Percentiles rank a stretch among this genome's conserved stretches.
Evolutionary conservation across 1,284 basidiomycete genomes (phyloP).

Genomic region (Puccinia hordei): DNA sequence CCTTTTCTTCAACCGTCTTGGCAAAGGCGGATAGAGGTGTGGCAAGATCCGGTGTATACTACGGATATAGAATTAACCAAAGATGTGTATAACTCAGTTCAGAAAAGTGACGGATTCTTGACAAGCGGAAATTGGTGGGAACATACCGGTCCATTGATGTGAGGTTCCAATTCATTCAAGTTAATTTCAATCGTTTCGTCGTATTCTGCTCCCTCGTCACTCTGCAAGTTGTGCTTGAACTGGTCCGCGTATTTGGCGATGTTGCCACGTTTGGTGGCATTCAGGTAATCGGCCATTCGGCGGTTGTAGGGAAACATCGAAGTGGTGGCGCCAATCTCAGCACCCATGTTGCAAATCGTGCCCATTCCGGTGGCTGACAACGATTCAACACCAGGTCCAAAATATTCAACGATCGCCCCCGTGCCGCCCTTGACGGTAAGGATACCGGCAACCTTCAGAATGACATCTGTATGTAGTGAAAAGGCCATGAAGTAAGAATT

Average conservation of each 20-base stretch:
- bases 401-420: conserved; percentile 93
- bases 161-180: conserved; percentile 93
- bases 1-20: conserved; percentile 86
- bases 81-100: conserved; percentile 61
- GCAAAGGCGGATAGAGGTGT: conserved; percentile 85
- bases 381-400: conserved; percentile 87
- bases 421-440: conserved; percentile 98
- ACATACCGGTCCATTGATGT: conserved; percentile 86
- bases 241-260: conserved; percentile 86
- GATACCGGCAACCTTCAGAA: conserved; percentile 95
- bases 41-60: conserved; percentile 71
- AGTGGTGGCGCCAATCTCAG: conserved; percentile 98
- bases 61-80: conserved; percentile 65
- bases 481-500: neutral
- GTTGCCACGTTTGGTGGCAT: conserved; percentile 84
- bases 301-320: conserved; percentile 98
- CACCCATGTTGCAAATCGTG: conserved; percentile 99
- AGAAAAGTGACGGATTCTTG: neutral
- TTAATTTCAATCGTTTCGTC: conserved; percentile 94
- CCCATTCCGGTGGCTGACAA: conserved; percentile 99
- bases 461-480: conserved; percentile 71
- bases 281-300: conserved; percentile 89
- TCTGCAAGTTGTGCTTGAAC: conserved; percentile 88
- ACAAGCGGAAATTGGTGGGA: conserved; percentile 51
- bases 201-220: conserved; percentile 88